Evolutionary conservation across 73 alveolate genomes (phyloP).

Genomic region (Durusdinium trenchii): DNA sequence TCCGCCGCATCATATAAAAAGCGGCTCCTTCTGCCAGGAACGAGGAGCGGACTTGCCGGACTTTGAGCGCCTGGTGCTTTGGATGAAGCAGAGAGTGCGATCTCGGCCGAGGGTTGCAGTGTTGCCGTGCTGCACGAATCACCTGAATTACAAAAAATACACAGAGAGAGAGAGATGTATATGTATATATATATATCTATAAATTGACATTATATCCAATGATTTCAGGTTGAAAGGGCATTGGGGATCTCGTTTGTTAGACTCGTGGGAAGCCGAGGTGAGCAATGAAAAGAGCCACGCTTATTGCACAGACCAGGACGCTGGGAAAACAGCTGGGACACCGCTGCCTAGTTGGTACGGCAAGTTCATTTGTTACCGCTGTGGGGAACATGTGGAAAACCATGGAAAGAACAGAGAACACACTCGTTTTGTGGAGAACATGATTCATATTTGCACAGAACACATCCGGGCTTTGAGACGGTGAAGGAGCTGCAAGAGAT

Average conservation of each 20-base stretch:
- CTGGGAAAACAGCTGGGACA: neutral
- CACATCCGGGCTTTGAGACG: no score
- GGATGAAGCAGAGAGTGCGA: neutral
- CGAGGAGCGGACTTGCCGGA: conserved; percentile 25
- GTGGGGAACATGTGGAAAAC: neutral
- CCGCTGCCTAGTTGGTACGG: neutral
- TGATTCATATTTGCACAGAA: neutral
- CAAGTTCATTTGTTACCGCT: no score
- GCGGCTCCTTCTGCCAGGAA: no score
- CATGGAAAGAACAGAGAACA: neutral
- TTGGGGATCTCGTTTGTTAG: neutral
- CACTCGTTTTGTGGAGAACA: neutral
- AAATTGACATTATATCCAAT: neutral
- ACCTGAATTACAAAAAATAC: no score
- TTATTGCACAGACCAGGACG: conserved; percentile 70
- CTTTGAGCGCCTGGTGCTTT: conserved; percentile 42
- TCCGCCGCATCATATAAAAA: no score
- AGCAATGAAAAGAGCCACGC: conserved; percentile 62
- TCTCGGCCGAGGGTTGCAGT: neutral
- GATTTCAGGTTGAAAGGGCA: neutral
- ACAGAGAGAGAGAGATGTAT: neutral
- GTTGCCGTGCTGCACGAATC: no score
- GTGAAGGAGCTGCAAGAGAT: no score
- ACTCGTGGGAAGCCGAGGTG: conserved; percentile 38
- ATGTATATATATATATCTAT: no score